A percentile compares a stretch with the other conserved stretches of the same genome.
phyloP scores from a whole-genome alignment of 2,329 filamentous ascomycete species.

The Cryphonectria radicalis region DNA sequence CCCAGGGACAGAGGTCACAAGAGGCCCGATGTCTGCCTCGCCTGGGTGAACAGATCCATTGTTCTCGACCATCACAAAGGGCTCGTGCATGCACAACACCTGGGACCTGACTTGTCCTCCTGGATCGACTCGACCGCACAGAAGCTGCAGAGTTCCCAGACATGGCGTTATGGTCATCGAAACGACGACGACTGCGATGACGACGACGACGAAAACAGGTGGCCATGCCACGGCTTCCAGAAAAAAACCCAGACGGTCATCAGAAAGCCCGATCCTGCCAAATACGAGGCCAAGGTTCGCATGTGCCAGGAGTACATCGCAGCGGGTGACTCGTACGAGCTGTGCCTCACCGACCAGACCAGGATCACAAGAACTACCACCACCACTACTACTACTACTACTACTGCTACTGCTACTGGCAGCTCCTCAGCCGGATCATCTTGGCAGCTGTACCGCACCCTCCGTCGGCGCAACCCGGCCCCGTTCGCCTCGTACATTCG shows the following conservation, averaged over 20 bases:
- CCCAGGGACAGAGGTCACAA: conserved; percentile 42
- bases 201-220: conserved; percentile 29
- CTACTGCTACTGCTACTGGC: not conserved
- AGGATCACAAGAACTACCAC: conserved; percentile 49
- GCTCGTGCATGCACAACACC: conserved; percentile 68
- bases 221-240: conserved; percentile 27
- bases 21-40: conserved; percentile 73
- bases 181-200: conserved; percentile 24
- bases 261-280: conserved; percentile 21
- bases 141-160: conserved; percentile 37
- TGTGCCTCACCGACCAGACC: conserved; percentile 81
- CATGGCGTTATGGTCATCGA: conserved; percentile 35
- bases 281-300: conserved; percentile 70
- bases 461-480: conserved; percentile 75
- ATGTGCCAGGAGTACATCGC: conserved; percentile 73
- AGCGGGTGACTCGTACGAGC: conserved; percentile 81
- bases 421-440: conserved; percentile 41
- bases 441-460: conserved; percentile 74
- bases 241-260: conserved; percentile 35
- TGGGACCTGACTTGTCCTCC: conserved; percentile 44
- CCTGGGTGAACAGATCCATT: conserved; percentile 77
- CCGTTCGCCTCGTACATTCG: conserved; percentile 84
- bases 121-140: conserved; percentile 51
- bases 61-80: conserved; percentile 73
- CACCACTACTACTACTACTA: not conserved